Evolutionary conservation across 225 moss, liverwort and hornwort species (phyloP).

Genomic region (Pseudoscleropodium purum): DNA sequence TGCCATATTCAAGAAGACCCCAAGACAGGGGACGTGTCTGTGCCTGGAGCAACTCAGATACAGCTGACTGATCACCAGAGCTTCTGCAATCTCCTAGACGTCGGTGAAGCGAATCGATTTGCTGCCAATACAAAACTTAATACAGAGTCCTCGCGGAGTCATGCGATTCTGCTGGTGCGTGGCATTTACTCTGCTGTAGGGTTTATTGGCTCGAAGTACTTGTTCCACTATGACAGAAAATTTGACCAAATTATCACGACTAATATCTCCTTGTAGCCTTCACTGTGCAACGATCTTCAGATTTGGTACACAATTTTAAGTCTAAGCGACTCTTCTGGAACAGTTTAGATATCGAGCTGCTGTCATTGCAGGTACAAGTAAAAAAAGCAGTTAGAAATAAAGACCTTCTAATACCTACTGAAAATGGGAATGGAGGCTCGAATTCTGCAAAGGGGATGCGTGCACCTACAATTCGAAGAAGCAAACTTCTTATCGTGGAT

Average conservation of each 20-base stretch:
- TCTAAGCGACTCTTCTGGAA: neutral
- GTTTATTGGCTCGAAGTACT: neutral
- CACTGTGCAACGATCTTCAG: neutral
- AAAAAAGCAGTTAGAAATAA: conserved; percentile 42
- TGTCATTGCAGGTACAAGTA: conserved; percentile 54
- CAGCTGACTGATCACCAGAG: conserved; percentile 80
- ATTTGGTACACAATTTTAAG: neutral
- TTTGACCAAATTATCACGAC: neutral
- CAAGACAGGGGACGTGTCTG: conserved; percentile 93
- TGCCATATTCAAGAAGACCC: conserved; percentile 94
- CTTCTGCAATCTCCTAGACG: conserved; percentile 73
- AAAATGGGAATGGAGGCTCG: conserved; percentile 30
- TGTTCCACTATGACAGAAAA: neutral
- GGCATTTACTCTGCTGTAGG: neutral
- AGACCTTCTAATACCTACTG: conserved; percentile 7
- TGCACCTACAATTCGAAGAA: conserved; percentile 52
- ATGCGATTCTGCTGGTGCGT: conserved; percentile 85
- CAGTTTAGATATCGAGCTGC: neutral
- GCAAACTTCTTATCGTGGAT: conserved; percentile 62
- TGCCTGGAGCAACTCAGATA: conserved; percentile 90
- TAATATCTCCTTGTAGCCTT: neutral
- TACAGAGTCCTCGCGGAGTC: conserved; percentile 96
- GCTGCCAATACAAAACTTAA: conserved; percentile 99
- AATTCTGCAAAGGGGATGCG: conserved; percentile 27
- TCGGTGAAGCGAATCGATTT: conserved; percentile 95